Evolutionary conservation across 2,329 filamentous ascomycete genomes (phyloP), one percentile per base, ranked within the genome.

Genomic region (Raffaelea deltoideospora): DNA sequence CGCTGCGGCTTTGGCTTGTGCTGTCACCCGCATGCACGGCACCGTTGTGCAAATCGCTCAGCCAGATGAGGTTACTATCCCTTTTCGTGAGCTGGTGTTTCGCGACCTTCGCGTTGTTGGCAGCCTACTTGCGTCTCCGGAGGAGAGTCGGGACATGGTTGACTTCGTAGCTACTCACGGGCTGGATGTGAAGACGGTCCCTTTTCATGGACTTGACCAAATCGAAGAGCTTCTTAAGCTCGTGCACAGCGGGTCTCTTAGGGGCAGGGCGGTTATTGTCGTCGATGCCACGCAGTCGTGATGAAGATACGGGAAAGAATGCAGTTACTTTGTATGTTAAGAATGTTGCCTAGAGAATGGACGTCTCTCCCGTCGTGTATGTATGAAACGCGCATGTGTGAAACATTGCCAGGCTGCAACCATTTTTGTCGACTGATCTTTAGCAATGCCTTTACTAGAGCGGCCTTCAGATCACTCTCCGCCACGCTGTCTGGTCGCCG

Each of bases 31-130:
- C 46, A 73, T 68, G 61, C 72, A 77, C 47, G 71, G 69, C 3
- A 61, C 56, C 0, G 56, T 75, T 47, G 56, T 76, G 2, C 69
- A 76, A 49, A 63, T 76, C 33, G 70, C 69, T n/a, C 70, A 74
- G 51, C 55, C 54, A 17, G 49, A 46, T 2, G 52, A 55, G 9
- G 52, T 61, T 6, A 49, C 41, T 18, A 48, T 60, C 4, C 56
- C 56, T 29, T 64, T 58, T 39, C 47, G 47, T 1, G 65, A 73
- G 45, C 45, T 72, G 7, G 55, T 73, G 27, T 68, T 72, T 47
- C 54, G 68, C 7, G 68, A 72, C 45, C 63, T 73, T 19, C 50
- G 56, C 31, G 52, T 73, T 18, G 57, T 59, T 17, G 67, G 68
- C 4, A 61, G 55, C 28, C 45, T 70, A 23, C 53, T 63, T 35